Evolutionary conservation across 208 protist genomes (phyloP).

Genomic region (Spongospora subterranea): DNA sequence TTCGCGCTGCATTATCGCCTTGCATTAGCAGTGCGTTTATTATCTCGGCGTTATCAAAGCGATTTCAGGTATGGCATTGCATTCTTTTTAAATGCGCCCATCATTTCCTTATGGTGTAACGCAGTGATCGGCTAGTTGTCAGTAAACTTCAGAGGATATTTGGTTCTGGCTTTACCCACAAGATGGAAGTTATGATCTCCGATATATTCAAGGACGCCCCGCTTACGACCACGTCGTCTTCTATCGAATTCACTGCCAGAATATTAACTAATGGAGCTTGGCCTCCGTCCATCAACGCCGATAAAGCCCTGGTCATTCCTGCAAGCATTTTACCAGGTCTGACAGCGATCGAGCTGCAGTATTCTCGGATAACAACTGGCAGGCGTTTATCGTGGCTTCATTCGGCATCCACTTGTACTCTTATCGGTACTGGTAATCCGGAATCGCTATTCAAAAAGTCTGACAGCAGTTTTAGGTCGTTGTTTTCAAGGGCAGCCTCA

Average conservation of each 20-base stretch:
- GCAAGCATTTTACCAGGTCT: not conserved
- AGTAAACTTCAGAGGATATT: not conserved
- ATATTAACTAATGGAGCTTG: not conserved
- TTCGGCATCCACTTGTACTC: not conserved
- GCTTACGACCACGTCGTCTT: not conserved
- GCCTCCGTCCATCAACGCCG: not conserved
- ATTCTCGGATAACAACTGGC: not conserved
- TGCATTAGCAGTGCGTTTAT: not conserved
- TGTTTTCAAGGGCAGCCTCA: not conserved
- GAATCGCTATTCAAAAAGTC: not conserved
- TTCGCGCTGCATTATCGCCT: not conserved
- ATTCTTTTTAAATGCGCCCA: too few relatives aligned
- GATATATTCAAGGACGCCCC: not conserved
- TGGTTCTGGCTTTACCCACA: not conserved
- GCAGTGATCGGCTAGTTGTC: not conserved
- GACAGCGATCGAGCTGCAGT: not conserved
- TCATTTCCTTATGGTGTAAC: not conserved
- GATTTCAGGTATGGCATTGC: too few relatives aligned
- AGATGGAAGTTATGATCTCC: conserved; percentile 35
- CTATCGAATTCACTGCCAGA: not conserved
- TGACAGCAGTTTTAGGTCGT: not conserved
- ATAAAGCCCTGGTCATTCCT: not conserved
- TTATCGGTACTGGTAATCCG: not conserved
- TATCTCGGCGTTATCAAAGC: too few relatives aligned
- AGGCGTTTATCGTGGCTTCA: not conserved